Evolutionary conservation across 2,329 filamentous ascomycete species (phyloP), one percentile per base, ranked within the genome.

Genomic region (Bertia moriformis): DNA sequence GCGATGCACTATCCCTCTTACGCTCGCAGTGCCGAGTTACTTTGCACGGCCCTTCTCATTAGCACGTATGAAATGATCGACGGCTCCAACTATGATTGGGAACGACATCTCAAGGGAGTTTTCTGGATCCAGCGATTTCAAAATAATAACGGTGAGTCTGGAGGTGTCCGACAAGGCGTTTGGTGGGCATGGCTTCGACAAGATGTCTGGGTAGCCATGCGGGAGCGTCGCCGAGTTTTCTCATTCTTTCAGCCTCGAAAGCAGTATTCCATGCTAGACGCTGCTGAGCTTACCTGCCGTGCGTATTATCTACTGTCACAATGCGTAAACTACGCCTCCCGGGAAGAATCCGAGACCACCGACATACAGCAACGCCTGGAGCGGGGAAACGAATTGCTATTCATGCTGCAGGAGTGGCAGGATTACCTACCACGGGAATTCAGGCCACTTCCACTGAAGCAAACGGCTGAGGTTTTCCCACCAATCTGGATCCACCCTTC

Each of bases 101-200:
- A 78, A 43, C 58, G 71, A 2, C 74, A 80, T 48, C 57, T 79
- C 0, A 71, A 77, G 47, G 74, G 74, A 0, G 71, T 78, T 1
- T 80, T 78, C 45, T 78, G 73, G 69, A 78, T 79, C 14, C 68
- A 78, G 41, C 58, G 73, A n/a, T 73, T 67, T 0, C 71, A 74
- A 39, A 63, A 74, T 37, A 73, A 75, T 35, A 63, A 78, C 40
- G 74, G 72, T 1, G 71, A 71, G 38, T 68, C 65, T 0, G 65
- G 67, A 0, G 70, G 72, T 0, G 56, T 79, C 0, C 61, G 68
- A 32, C 65, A 69, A 44, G 68, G 72, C 0, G 69, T 73, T 0
- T 79, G 74, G 75, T 80, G 75, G 74, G 66, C 68, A 1, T 80
- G 74, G 75, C 55, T 79, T 3, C 60, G 71, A n/a, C 75, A 80